phyloP scores from a whole-genome alignment of 768 basidiomycete genomes.

The Udeniomyces megalosporus region DNA sequence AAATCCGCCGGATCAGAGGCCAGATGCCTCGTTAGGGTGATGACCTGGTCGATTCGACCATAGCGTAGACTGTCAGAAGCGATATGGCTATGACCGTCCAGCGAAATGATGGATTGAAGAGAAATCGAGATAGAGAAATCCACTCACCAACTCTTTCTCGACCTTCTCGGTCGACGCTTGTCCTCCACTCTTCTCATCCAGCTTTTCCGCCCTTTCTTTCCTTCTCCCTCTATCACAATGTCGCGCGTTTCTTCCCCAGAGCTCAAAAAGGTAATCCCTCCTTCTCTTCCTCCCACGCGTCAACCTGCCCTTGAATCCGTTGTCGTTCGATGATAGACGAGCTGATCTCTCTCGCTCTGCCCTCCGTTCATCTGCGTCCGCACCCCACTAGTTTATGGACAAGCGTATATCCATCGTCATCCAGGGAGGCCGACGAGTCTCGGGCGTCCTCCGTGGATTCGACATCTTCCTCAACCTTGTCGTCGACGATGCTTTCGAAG shows the following conservation, averaged over 20 bases:
- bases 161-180: not conserved
- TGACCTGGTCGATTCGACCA: too few relatives aligned
- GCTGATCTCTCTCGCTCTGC: not conserved
- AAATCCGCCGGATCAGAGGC: too few relatives aligned
- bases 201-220: not conserved
- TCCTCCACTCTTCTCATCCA: not conserved
- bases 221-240: conserved; percentile 46
- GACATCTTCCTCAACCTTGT: conserved; percentile 98
- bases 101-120: too few relatives aligned
- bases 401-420: conserved; percentile 88
- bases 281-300: not conserved
- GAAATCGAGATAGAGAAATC: not conserved
- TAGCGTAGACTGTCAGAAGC: too few relatives aligned
- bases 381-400: conserved; percentile 77
- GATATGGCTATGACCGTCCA: too few relatives aligned
- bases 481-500: conserved; percentile 87
- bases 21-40: too few relatives aligned
- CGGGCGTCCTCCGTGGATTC: conserved; percentile 85
- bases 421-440: conserved; percentile 66
- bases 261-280: conserved; percentile 68
- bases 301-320: conserved; percentile 3
- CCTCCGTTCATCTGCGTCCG: not conserved
- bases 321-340: too few relatives aligned
- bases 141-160: too few relatives aligned
- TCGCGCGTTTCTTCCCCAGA: conserved; percentile 93